Conservation (phyloP, 2,329 filamentous ascomycete genomes). For the Epichloe baconii region DNA sequence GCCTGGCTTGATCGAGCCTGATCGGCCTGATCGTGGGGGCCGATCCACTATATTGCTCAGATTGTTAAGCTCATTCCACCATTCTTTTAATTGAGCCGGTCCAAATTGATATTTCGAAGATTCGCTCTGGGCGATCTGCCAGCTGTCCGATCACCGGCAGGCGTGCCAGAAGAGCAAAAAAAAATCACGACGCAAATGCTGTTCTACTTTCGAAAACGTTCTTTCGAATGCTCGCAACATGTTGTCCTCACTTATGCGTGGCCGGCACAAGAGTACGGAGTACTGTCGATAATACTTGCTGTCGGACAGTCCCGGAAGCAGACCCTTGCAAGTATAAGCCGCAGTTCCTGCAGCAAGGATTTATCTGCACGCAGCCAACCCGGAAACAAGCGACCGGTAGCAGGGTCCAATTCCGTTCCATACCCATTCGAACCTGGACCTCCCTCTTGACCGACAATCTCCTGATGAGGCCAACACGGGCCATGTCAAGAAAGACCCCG, state of each 20-base stretch:
- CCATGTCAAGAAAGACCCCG: background rate
- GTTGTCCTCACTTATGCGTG: no score
- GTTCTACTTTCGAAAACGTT: background rate
- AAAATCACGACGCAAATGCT: no score
- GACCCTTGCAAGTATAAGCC: background rate
- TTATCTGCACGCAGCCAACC: constrained; percentile 2
- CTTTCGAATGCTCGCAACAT: background rate
- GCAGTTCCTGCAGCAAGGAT: constrained; percentile 4
- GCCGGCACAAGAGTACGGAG: background rate
- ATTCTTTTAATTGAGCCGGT: background rate
- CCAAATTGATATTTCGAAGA: background rate
- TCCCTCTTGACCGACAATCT: background rate
- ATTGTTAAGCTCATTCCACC: background rate
- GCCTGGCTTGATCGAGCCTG: background rate
- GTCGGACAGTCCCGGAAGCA: constrained; percentile 5
- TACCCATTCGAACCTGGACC: background rate
- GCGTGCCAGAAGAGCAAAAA: background rate
- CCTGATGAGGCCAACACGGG: background rate
- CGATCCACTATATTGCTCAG: background rate
- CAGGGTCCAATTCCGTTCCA: background rate
- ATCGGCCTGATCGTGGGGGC: background rate
- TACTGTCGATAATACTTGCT: background rate
- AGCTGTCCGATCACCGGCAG: background rate
- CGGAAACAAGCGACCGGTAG: background rate
- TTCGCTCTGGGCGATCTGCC: background rate